Conservation (phyloP, 2,329 filamentous ascomycete species). For the Colletotrichum cordylinicola region DNA sequence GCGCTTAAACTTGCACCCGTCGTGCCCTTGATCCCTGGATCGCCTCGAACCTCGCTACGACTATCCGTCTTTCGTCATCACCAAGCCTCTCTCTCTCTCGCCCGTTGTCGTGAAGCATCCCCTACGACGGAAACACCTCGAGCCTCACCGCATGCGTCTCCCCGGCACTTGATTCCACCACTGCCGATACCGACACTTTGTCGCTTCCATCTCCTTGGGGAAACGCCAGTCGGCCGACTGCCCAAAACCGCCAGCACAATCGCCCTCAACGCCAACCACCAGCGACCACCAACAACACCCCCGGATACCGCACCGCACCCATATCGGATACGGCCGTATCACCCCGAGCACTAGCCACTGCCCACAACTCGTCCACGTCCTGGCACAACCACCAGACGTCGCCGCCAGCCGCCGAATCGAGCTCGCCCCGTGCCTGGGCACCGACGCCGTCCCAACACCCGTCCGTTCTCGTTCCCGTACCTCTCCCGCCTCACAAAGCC, state of each 20-base stretch:
- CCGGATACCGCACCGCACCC: conserved; percentile 1
- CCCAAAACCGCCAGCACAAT: neutral
- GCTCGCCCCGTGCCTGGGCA: neutral
- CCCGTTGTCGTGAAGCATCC: neutral
- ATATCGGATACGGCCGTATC: conserved; percentile 1
- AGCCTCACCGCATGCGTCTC: neutral
- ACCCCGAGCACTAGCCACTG: neutral
- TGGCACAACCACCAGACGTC: neutral
- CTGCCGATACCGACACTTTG: neutral
- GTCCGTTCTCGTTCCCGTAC: neutral
- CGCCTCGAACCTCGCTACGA: neutral
- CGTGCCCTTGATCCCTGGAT: neutral
- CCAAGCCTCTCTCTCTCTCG: neutral
- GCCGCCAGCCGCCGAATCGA: neutral
- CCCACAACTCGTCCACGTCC: neutral
- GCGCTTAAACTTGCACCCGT: neutral
- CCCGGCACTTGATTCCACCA: neutral
- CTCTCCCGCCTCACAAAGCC: neutral
- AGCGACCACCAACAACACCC: neutral
- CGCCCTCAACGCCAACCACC: neutral
- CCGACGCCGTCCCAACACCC: neutral
- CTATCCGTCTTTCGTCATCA: neutral
- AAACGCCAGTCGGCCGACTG: neutral
- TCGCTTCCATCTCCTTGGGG: neutral
- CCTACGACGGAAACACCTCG: neutral